phyloP scores from a whole-genome alignment of 176 grass and related monocot species.

The Pontederia crassipes region DNA sequence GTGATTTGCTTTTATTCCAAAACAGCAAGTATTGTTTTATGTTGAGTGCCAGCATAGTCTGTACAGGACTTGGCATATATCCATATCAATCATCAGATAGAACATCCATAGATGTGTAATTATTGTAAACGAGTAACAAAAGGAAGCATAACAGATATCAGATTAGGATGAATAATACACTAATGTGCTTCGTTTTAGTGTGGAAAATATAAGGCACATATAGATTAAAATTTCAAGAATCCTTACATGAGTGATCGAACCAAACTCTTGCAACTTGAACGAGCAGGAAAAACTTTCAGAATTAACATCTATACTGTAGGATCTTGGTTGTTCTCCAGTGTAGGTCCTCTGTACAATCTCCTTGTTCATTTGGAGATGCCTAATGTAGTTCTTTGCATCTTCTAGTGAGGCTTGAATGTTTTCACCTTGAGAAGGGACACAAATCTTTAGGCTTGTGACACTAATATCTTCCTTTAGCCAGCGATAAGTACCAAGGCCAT shows the following conservation, averaged over 20 bases:
- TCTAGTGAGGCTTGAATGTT: constrained; percentile 54
- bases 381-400: constrained; percentile 51
- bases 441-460: constrained; percentile 42
- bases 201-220: background rate
- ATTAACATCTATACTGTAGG: constrained; percentile 48
- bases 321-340: constrained; percentile 36
- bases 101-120: too few species aligned
- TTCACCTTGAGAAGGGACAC: constrained; percentile 22
- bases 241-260: constrained; percentile 60
- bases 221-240: constrained; percentile 4
- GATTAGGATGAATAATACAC: background rate
- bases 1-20: too few species aligned
- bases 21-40: too few species aligned
- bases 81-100: too few species aligned
- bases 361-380: constrained; percentile 34
- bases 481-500: constrained; percentile 95
- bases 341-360: constrained; percentile 44
- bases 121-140: too few species aligned
- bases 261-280: constrained; percentile 65
- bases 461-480: constrained; percentile 92
- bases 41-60: too few species aligned
- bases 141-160: too few species aligned
- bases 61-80: too few species aligned
- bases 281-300: constrained; percentile 45
- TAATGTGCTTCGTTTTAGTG: background rate